Conservation (phyloP, 2,329 filamentous ascomycete genomes). For the Phoma sp. region DNA sequence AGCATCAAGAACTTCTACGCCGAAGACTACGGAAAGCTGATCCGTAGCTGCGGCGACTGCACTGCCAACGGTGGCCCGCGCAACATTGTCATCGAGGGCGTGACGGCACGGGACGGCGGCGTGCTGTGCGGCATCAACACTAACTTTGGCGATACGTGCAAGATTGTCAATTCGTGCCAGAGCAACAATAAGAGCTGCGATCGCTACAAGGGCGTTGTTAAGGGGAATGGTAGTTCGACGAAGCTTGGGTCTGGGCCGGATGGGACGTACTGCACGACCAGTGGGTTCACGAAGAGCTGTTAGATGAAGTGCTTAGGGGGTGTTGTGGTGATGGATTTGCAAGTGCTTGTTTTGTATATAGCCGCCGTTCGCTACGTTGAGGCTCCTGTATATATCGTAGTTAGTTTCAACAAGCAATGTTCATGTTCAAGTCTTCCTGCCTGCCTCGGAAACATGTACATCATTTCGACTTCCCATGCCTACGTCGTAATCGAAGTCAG, state of each 20-base stretch:
- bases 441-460: too few species aligned
- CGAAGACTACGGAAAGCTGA: constrained; percentile 30
- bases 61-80: constrained; percentile 52
- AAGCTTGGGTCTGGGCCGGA: constrained; percentile 22
- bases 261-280: constrained; percentile 18
- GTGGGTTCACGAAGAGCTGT: constrained; percentile 11
- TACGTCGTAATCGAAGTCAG: too few species aligned
- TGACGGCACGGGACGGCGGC: constrained; percentile 27
- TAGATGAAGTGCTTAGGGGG: background rate
- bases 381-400: too few species aligned
- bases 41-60: constrained; percentile 24
- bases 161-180: constrained; percentile 22
- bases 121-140: constrained; percentile 49
- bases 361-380: too few species aligned
- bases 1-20: constrained; percentile 29
- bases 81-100: constrained; percentile 49
- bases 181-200: constrained; percentile 19
- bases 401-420: too few species aligned
- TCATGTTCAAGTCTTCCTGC: too few species aligned
- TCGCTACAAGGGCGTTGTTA: constrained; percentile 21
- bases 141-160: constrained; percentile 47
- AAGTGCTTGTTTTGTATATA: too few species aligned
- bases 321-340: too few species aligned
- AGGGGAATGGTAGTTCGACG: constrained; percentile 15
- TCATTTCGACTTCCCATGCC: too few species aligned